Base-by-base conservation (phyloP, 345 rosid genomes). In the Citrus hindsii region DNA sequence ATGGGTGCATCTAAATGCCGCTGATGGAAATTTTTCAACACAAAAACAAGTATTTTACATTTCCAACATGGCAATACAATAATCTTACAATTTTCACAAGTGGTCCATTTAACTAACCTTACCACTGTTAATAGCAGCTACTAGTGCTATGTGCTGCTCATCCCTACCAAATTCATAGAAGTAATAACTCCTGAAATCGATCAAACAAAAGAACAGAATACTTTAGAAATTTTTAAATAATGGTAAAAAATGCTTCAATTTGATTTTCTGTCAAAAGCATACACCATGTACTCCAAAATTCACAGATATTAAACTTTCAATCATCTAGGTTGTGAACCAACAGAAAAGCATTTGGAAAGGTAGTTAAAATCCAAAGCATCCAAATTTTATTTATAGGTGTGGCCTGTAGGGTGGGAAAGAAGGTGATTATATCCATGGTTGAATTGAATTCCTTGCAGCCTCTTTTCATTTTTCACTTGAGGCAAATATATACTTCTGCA, bases 111-210 rank as follows among this genome's bases (percentile, higher is more conserved):
- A 58, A 64, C 81, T 25, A 70, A 94, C 98, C 97, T 90, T 93
- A 74, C 99, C 98, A 55, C 90, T 82, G 82, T 88, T 88, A 59
- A 95, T 87, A 40, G 94, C 84, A 2, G 93, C 94, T 68, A 92
- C 91, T 66, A 95, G 81, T 66, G 96, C 97, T 67, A 88, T 79
- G 66, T 85, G 98, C 78, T 93, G 96, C 30, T 88, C 89, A 33
- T 89, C 88, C 82, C 91, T 86, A 73, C 97, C 96, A 81, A 95
- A 95, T 88, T 93, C 96, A 77, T 93, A 93, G 55, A 85, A 92
- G 86, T 95, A 93, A 67, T 93, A 93, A 65, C 90, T 92, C 93
- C 99, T 93, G 91, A 75, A 56, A 85, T 71, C 68, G 59, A 77
- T 65, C 30, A 73, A 81, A 24, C 33, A 21, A 74, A 33, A n/a